Evolutionary conservation across 2,329 filamentous ascomycete species (phyloP), one percentile per base, ranked within the genome.

Genomic region (Tympanopsis confertula): DNA sequence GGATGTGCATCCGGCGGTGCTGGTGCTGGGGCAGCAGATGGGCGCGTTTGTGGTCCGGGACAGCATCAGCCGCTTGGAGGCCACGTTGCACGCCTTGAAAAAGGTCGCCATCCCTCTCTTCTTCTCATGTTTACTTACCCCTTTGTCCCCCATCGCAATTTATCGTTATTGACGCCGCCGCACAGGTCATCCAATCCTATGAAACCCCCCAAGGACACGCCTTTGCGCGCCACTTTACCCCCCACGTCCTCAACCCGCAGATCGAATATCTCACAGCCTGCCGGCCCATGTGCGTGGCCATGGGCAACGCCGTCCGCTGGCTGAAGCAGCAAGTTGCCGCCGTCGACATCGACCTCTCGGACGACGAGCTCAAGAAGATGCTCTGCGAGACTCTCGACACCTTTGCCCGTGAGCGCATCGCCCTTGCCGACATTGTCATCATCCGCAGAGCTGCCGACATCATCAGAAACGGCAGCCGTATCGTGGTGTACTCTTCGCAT

Each of bases 291-390:
- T 93, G 86, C 47, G 91, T 94, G 59, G 86, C 86, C 44, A 94
- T 96, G 80, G 91, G 91, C 42, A 98, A 96, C 57, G 87, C 87
- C 24, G 94, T 98, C 54, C 78, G 91, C 39, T 89, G 87, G 70
- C 71, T 98, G 36, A 98, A 98, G 66, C 76, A 94, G 35, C 78
- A 86, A 51, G 89, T 98, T 53, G 83, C 86, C 50, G 86, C 86
- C 48, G 80, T 95, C 41, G 87, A 95, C 50, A 86, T 89, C 29
- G 83, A 88, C 48, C 74, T 82, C 2, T 78, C 85, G 20, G 89
- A 98, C 54, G 64, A 75, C 15, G 78, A 85, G 35, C 88, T 88
- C 19, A 95, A 94, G 62, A 71, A 78, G 40, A 67, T 78, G 19
- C 72, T 98, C 12, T 78, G 80, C 53, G 74, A 82, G 35, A 77